Conservation (phyloP, 176 grass and related monocot genomes). For the Paspalum vaginatum region DNA sequence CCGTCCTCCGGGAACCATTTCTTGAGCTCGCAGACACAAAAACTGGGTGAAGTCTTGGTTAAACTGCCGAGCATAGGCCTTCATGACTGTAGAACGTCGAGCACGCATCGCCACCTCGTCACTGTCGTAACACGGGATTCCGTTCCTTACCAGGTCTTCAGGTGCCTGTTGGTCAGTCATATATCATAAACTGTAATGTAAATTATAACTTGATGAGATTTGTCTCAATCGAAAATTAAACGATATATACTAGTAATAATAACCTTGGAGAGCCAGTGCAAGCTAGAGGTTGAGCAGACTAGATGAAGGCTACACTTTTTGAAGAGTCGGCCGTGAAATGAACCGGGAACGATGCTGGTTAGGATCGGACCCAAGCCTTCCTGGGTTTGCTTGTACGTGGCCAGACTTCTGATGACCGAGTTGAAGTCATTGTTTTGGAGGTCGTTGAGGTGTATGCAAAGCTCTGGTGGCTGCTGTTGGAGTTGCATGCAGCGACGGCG, state of each 20-base stretch:
- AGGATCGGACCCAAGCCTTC: not conserved
- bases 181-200: too few species aligned
- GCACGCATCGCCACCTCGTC: not conserved
- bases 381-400: not conserved
- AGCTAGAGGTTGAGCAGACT: not conserved
- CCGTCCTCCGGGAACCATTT: not conserved
- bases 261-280: slow-evolving; percentile 37
- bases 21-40: not conserved
- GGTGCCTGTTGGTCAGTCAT: not conserved
- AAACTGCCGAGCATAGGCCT: slow-evolving; percentile 22
- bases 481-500: not conserved
- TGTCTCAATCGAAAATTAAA: too few species aligned
- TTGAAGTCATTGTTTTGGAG: slow-evolving; percentile 36
- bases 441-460: slow-evolving; percentile 8
- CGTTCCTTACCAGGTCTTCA: not conserved
- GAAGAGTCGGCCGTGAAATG: slow-evolving; percentile 28
- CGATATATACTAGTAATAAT: too few species aligned
- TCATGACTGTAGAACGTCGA: not conserved
- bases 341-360: slow-evolving; percentile 19
- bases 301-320: slow-evolving; percentile 2
- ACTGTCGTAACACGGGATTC: not conserved
- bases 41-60: not conserved
- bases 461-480: not conserved
- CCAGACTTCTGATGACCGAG: not conserved
- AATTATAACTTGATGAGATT: too few species aligned